A percentile compares a stretch with the other conserved stretches of the same genome.
phyloP scores from a whole-genome alignment of 495 filamentous ascomycete species.

The Xylaria venustula region DNA sequence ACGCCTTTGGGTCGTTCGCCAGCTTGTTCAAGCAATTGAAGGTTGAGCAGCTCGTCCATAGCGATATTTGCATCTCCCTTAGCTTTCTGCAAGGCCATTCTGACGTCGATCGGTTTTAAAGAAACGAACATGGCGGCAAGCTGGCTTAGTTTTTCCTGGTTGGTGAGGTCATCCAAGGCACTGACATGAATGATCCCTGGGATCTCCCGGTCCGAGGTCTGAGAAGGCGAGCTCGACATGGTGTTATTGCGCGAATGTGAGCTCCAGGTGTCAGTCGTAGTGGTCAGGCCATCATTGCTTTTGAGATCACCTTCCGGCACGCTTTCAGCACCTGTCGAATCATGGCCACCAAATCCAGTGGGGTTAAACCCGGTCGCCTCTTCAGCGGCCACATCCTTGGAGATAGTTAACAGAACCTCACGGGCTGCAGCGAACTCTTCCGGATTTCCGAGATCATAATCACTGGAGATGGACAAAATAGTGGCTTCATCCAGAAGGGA shows the following conservation, averaged over 20 bases:
- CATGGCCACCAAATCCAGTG: constrained; percentile 59
- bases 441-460: constrained; percentile 57
- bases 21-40: constrained; percentile 65
- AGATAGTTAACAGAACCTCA: constrained; percentile 56
- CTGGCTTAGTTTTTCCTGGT: constrained; percentile 54
- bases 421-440: constrained; percentile 53
- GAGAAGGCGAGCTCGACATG: constrained; percentile 18
- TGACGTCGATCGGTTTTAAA: constrained; percentile 61
- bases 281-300: constrained; percentile 21
- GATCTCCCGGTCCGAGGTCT: constrained; percentile 6
- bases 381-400: constrained; percentile 59
- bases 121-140: constrained; percentile 70
- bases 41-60: constrained; percentile 79
- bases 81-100: constrained; percentile 62
- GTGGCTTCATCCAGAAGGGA: constrained; percentile 47
- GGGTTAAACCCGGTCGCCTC: constrained; percentile 74
- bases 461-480: constrained; percentile 62
- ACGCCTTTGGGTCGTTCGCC: constrained; percentile 65
- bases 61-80: constrained; percentile 62
- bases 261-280: constrained; percentile 21
- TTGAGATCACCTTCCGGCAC: constrained; percentile 20
- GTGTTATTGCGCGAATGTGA: constrained; percentile 10
- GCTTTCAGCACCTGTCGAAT: constrained; percentile 13
- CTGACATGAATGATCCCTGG: constrained; percentile 10
- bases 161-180: constrained; percentile 49